A percentile compares a stretch with the other conserved stretches of the same genome.
phyloP scores from a whole-genome alignment of 2,329 filamentous ascomycete genomes.

The Rhynchosporium graminicola region DNA sequence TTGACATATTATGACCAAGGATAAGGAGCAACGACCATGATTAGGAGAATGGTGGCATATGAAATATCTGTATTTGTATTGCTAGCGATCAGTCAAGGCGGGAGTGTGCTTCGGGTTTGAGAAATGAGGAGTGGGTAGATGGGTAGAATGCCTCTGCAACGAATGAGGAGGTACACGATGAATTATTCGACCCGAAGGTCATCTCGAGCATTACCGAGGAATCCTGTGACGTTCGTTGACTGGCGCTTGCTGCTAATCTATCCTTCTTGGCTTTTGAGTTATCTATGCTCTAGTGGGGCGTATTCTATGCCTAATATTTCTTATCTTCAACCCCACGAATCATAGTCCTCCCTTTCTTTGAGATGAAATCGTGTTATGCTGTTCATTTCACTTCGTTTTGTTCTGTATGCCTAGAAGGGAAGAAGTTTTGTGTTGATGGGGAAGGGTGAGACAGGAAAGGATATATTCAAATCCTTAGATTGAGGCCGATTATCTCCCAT shows the following conservation, averaged over 20 bases:
- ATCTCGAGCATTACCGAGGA: neutral
- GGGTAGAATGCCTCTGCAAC: neutral
- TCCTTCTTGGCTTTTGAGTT: no score
- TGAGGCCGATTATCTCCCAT: no score
- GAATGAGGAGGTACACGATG: neutral
- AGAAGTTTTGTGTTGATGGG: no score
- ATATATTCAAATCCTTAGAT: no score
- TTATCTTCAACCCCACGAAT: no score
- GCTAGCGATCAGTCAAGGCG: slow-evolving; percentile 17
- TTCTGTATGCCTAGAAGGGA: no score
- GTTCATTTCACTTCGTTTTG: no score
- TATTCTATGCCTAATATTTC: no score
- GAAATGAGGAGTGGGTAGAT: neutral
- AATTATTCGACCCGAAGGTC: slow-evolving; percentile 14
- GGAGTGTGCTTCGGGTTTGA: neutral
- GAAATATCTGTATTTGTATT: slow-evolving; percentile 28
- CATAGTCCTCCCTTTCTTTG: no score
- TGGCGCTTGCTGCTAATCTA: neutral
- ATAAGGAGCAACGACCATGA: neutral
- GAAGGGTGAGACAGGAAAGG: no score
- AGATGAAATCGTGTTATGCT: no score
- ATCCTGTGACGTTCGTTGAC: neutral
- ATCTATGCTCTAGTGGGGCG: no score
- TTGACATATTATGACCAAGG: slow-evolving; percentile 10
- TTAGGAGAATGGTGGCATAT: slow-evolving; percentile 11